Percentiles rank a stretch among this genome's conserved stretches.
Conservation (phyloP, 495 filamentous ascomycete genomes). For the Margaritispora aquatica region DNA sequence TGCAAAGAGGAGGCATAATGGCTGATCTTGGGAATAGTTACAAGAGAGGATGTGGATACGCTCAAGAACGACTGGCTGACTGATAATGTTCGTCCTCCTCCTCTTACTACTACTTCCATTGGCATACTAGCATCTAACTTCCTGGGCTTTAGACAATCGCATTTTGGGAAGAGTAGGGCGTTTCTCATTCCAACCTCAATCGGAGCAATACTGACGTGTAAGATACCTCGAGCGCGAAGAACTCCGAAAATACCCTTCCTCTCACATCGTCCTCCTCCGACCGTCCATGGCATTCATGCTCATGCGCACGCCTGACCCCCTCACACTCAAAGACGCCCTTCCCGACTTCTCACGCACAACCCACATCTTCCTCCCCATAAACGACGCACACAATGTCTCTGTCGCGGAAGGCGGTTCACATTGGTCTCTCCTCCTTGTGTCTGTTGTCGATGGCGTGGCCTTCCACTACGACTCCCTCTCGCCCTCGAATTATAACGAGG, state of each 20-base stretch:
- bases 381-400: constrained; percentile 72
- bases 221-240: constrained; percentile 90
- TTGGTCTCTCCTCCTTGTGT: constrained; percentile 92
- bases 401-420: constrained; percentile 85
- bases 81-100: constrained; percentile 69
- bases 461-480: constrained; percentile 96
- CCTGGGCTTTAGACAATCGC: constrained; percentile 62
- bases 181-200: not conserved
- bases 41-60: constrained; percentile 76
- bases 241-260: constrained; percentile 64
- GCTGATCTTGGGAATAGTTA: constrained; percentile 44
- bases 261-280: constrained; percentile 84
- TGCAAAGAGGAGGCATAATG: not conserved
- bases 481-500: constrained; percentile 69
- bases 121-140: not conserved
- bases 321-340: constrained; percentile 64
- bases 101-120: not conserved
- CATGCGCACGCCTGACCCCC: constrained; percentile 72
- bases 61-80: constrained; percentile 94
- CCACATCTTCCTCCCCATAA: constrained; percentile 96
- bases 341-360: constrained; percentile 76
- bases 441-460: constrained; percentile 78
- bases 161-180: constrained; percentile 99
- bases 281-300: constrained; percentile 93
- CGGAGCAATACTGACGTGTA: not conserved